Evolutionary conservation across 148 eudicot species (phyloP), one percentile per base, ranked within the genome.

Genomic region (Heliosperma pusillum): DNA sequence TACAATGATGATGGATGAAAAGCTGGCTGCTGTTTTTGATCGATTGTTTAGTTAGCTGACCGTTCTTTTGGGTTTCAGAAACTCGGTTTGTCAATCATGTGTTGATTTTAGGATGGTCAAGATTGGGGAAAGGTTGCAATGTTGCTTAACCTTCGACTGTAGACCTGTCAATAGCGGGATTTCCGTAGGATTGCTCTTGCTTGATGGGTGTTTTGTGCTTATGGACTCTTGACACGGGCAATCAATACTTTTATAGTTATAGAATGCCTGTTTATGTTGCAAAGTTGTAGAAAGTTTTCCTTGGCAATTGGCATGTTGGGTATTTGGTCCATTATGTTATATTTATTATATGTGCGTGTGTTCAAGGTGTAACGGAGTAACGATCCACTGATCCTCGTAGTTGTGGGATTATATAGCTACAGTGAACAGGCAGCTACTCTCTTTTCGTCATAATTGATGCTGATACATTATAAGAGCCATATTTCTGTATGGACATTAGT

Each of bases 1-100:
- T 69, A 36, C 66, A 79, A 69, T 75, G 70, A 27, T 63, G 40
- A 44, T 68, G 30, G 47, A 33, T 66, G 69, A 36, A 61, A 24
- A 26, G 72, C 5, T 13, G 55, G 55, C 42, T 68, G 36, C 22
- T 60, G 68, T 30, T 58, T 27, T 44, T 69, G 20, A 10, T 76
- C 0, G 26, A n/a, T 59, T 42, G 67, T 13, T 72, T 50, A 3
- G 66, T 73, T 42, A 30, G 42, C 5, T 42, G 3, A 4, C 7
- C 11, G 15, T 53, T 24, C 66, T 25, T 7, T 27, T 33, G 58
- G 13, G 53, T 47, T 40, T 61, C 55, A n/a, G 7, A 42, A 44
- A 10, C 26, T 40, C 53, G 20, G 30, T 61, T 61, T 70, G 75
- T 33, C 26, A 33, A 59, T 21, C 55, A 1, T 12, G 30, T 70